Evolutionary conservation across 345 rosid genomes (phyloP).

Genomic region (Heritiera littoralis): DNA sequence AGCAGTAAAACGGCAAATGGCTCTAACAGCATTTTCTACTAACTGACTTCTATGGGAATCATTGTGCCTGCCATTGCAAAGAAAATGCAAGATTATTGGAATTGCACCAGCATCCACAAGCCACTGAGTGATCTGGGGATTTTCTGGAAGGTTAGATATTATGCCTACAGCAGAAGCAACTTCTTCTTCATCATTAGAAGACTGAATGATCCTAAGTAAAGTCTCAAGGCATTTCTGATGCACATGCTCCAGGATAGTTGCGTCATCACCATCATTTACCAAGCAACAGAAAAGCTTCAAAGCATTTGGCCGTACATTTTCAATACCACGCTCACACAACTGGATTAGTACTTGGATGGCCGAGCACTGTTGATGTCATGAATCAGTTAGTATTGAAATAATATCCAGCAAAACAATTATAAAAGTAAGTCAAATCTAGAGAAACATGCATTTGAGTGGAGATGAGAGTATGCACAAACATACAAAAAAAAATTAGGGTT

Average conservation of each 20-base stretch:
- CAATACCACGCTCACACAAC: constrained; percentile 44
- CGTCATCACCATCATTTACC: constrained; percentile 51
- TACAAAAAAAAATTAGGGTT: background rate
- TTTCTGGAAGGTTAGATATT: constrained; percentile 58
- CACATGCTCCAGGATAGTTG: constrained; percentile 50
- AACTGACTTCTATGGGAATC: constrained; percentile 37
- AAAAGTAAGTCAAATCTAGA: background rate
- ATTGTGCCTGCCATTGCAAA: constrained; percentile 28
- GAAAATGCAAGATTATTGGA: constrained; percentile 25
- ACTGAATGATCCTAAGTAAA: constrained; percentile 46
- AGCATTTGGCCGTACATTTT: constrained; percentile 54
- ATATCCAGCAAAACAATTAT: constrained; percentile 17
- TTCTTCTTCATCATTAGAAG: constrained; percentile 48
- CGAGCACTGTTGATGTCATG: constrained; percentile 41
- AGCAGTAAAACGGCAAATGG: constrained; percentile 52
- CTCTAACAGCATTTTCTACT: constrained; percentile 55
- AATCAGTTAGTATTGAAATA: constrained; percentile 21
- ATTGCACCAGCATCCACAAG: constrained; percentile 54
- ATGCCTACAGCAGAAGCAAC: constrained; percentile 54
- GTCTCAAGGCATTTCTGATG: constrained; percentile 42
- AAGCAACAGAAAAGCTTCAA: constrained; percentile 60
- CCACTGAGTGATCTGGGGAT: constrained; percentile 46
- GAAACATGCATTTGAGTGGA: background rate
- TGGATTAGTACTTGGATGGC: constrained; percentile 56
- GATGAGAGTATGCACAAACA: background rate